A percentile compares a stretch with the other conserved stretches of the same genome.
These are phyloP conservation scores for Rhizoctonia solani DNA, from an alignment of 1,284 basidiomycete genomes.

Conservation along the genomic window DNA sequence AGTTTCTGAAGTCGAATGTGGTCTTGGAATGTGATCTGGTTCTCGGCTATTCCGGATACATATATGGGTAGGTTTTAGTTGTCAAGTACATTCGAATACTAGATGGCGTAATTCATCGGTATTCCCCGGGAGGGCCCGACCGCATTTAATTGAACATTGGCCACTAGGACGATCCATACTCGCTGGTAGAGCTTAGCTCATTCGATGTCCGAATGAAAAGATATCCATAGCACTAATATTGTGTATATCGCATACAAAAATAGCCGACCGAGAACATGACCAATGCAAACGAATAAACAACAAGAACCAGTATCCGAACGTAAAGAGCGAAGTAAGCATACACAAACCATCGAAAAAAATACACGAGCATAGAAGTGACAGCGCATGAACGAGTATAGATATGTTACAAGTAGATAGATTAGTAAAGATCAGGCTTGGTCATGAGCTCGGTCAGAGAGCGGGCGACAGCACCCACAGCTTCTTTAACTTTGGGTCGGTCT, in stretches of 20 bases:
- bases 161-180: too few relatives aligned
- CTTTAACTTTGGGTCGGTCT: constrained; percentile 63
- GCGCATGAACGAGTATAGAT: background rate
- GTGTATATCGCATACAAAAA: background rate
- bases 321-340: background rate
- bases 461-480: constrained; percentile 68
- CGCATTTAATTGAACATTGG: too few relatives aligned
- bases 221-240: background rate
- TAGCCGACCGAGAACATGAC: constrained; percentile 2
- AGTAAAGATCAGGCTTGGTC: constrained; percentile 33
- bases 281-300: constrained; percentile 32
- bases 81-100: too few relatives aligned
- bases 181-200: too few relatives aligned
- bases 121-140: too few relatives aligned
- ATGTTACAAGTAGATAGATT: constrained; percentile 19
- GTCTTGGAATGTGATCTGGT: too few relatives aligned
- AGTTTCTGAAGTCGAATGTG: too few relatives aligned
- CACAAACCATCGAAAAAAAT: background rate
- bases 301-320: background rate
- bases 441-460: constrained; percentile 71
- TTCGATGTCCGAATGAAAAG: background rate
- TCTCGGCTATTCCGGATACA: too few relatives aligned
- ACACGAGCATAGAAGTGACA: constrained; percentile 20
- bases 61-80: too few relatives aligned
- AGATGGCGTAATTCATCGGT: too few relatives aligned